Evolutionary conservation across 768 basidiomycete genomes (phyloP), one percentile per base, ranked within the genome.

Genomic region (Termitomyces sp.): DNA sequence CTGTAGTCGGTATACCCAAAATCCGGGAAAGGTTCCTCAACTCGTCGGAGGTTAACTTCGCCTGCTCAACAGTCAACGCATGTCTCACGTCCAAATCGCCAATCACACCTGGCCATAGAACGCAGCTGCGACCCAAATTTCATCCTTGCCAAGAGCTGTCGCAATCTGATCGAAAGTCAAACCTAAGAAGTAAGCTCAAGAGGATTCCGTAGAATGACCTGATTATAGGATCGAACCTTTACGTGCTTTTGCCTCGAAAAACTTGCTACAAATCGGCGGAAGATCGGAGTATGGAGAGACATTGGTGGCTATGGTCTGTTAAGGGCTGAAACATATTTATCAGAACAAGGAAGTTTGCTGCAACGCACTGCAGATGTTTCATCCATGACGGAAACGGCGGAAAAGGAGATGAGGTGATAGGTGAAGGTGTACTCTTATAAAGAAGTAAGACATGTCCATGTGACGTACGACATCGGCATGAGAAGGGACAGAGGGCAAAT

Each of bases 111-210:
- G 91, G 7, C 86, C 91, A 64, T 91, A 91, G 72, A 93, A 89
- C 50, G 85, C 84, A 6, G 91, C 83, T 3, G 91, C 91, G 27
- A 92, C 78, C 89, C 89, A 93, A 27, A 93, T 79, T 66, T 93
- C 91, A 67, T 91, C 87, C 68, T 80, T 85, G 24, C 80, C 83
- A 55, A 93, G 80, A 7, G 75, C 76, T 58, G 85, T 75, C 12
- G 80, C 89, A 63, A 93, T 82, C 41, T 81, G 75, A 58, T 85
- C 88, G 61, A 92, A 93, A 15, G 86, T 85, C 60, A 87, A 63
- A 16, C 85, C 88, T 89, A 51, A 24, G 1, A 49, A 13, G 41
- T n/a, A 45, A 39, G 8, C 42, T 24, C 30, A 13, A 15, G 22
- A n/a, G 37, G 20, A 41, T 12, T 18, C 27, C 9, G 9, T 11